These are phyloP conservation scores for Monosporascus ibericus DNA, from an alignment of 2,329 filamentous ascomycete species.

Conservation along the genomic window DNA sequence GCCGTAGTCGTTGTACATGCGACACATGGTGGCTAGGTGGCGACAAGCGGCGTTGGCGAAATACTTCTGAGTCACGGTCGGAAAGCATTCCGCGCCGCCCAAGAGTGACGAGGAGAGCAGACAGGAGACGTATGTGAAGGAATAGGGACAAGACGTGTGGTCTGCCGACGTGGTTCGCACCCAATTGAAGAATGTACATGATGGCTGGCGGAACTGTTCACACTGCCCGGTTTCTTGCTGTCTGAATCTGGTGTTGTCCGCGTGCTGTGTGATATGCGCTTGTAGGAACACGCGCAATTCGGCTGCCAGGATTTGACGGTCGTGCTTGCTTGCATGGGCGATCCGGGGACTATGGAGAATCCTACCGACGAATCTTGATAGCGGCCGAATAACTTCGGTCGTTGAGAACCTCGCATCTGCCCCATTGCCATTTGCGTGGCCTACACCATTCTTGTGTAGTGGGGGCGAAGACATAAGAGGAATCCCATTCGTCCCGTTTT, in stretches of 20 bases:
- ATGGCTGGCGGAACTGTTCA: background rate
- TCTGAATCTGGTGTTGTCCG: slow-evolving; percentile 12
- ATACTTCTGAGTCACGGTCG: background rate
- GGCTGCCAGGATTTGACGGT: slow-evolving; percentile 7
- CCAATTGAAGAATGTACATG: slow-evolving; percentile 7
- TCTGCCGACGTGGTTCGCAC: slow-evolving; percentile 9
- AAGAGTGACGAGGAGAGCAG: background rate
- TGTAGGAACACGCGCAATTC: slow-evolving; percentile 11
- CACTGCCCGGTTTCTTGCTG: slow-evolving; percentile 6
- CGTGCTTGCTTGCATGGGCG: slow-evolving; percentile 6
- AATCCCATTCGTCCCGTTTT: too few species aligned
- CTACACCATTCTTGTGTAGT: too few species aligned
- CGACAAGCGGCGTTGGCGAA: slow-evolving; percentile 1
- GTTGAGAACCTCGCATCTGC: too few species aligned
- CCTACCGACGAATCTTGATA: slow-evolving; percentile 10
- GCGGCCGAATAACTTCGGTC: slow-evolving; percentile 5
- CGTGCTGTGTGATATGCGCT: slow-evolving; percentile 11
- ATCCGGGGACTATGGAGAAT: slow-evolving; percentile 9
- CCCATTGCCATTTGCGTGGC: too few species aligned
- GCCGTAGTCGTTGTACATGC: slow-evolving; percentile 30
- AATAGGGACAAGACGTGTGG: slow-evolving; percentile 9
- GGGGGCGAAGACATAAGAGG: too few species aligned
- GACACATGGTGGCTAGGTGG: slow-evolving; percentile 22
- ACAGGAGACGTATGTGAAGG: slow-evolving; percentile 7
- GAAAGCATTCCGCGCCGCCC: background rate